Evolutionary conservation across 495 filamentous ascomycete species (phyloP).

Genomic region (Penicillium paradoxum): DNA sequence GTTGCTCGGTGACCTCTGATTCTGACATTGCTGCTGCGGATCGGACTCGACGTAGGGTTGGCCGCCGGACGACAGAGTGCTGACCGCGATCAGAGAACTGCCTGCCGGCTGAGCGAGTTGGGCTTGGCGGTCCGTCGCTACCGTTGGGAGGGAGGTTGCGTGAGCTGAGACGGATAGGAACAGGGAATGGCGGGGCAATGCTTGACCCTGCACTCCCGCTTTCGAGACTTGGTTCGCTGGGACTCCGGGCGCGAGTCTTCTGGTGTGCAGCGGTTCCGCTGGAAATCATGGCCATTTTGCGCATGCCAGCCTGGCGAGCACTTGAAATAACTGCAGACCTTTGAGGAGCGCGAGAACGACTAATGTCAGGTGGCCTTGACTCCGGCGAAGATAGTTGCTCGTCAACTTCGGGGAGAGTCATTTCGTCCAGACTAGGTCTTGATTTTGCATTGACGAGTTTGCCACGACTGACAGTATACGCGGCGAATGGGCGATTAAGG

Average conservation of each 20-base stretch:
- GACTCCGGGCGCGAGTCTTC: constrained; percentile 60
- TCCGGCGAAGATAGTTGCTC: constrained; percentile 37
- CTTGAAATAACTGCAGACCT: constrained; percentile 21
- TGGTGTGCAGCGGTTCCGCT: constrained; percentile 70
- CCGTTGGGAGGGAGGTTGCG: constrained; percentile 63
- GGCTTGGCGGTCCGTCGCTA: constrained; percentile 76
- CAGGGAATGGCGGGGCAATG: constrained; percentile 74
- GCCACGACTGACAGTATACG: constrained; percentile 40
- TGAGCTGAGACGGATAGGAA: constrained; percentile 84
- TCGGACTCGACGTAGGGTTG: constrained; percentile 69
- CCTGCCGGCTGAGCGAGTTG: constrained; percentile 55
- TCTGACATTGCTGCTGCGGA: constrained; percentile 71
- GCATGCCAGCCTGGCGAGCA: constrained; percentile 50
- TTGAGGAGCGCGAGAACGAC: constrained; percentile 19
- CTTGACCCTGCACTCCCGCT: constrained; percentile 43
- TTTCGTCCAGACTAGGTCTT: constrained; percentile 33
- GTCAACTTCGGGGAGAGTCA: constrained; percentile 35
- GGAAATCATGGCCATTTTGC: constrained; percentile 66
- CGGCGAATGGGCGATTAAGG: constrained; percentile 40
- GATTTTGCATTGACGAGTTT: constrained; percentile 37
- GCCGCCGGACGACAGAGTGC: constrained; percentile 31
- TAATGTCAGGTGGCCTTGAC: constrained; percentile 20
- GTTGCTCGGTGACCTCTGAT: constrained; percentile 35
- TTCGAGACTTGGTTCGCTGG: constrained; percentile 61
- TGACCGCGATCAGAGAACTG: constrained; percentile 39